Evolutionary conservation across 495 filamentous ascomycete genomes (phyloP).

Genomic region (Podospora australis): DNA sequence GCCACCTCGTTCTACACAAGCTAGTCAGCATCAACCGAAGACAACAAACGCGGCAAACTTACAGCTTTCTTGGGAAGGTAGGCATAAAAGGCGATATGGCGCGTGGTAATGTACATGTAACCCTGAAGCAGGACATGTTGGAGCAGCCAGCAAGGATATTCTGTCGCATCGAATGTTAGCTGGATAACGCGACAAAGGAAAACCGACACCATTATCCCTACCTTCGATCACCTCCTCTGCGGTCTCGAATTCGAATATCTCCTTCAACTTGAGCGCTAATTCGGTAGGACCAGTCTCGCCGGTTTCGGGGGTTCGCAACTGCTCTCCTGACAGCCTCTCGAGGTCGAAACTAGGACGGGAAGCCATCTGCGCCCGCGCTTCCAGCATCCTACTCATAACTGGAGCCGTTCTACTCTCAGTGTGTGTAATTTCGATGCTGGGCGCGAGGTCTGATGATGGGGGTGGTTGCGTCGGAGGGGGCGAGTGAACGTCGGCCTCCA

Average conservation of each 20-base stretch:
- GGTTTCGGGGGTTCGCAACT: slow-evolving; percentile 20
- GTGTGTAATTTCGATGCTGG: slow-evolving; percentile 26
- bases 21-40: slow-evolving; percentile 21
- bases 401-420: slow-evolving; percentile 49
- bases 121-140: slow-evolving; percentile 90
- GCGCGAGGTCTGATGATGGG: slow-evolving; percentile 16
- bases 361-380: slow-evolving; percentile 65
- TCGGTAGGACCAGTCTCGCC: slow-evolving; percentile 35
- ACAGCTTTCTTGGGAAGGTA: slow-evolving; percentile 88
- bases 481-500: neutral
- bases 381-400: slow-evolving; percentile 74
- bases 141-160: slow-evolving; percentile 91
- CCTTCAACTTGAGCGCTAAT: slow-evolving; percentile 65
- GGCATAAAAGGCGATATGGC: slow-evolving; percentile 95
- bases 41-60: slow-evolving; percentile 23
- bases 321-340: slow-evolving; percentile 32
- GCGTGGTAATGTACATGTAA: slow-evolving; percentile 92
- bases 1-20: slow-evolving; percentile 57
- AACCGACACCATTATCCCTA: slow-evolving; percentile 20
- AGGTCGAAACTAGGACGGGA: slow-evolving; percentile 48
- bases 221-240: slow-evolving; percentile 81
- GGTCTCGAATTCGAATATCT: slow-evolving; percentile 82
- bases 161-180: slow-evolving; percentile 33
- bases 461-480: no score
- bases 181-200: neutral